phyloP scores from a whole-genome alignment of 331 rosid species.

The Acacia pycnantha region DNA sequence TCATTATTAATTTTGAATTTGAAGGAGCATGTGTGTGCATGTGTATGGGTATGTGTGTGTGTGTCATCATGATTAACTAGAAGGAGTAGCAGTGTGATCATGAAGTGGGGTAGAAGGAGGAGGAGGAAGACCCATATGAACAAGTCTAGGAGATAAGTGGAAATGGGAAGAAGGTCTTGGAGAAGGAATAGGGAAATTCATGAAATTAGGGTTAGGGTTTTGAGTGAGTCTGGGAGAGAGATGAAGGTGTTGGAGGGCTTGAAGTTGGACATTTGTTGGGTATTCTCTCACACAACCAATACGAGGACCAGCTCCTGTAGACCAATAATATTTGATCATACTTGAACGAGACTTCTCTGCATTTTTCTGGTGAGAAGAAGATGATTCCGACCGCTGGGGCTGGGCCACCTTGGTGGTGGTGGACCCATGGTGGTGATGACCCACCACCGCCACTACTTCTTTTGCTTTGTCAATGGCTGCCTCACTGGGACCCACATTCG shows the following conservation, averaged over 20 bases:
- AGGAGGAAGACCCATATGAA: constrained; percentile 60
- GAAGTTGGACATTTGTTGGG: constrained; percentile 49
- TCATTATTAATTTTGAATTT: not conserved
- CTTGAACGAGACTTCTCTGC: constrained; percentile 37
- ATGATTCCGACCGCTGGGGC: not conserved
- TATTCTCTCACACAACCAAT: constrained; percentile 75
- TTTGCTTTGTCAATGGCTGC: constrained; percentile 12
- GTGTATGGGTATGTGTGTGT: not conserved
- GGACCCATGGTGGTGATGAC: constrained; percentile 7
- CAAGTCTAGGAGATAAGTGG: constrained; percentile 67
- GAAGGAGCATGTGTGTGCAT: not conserved
- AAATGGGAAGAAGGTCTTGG: constrained; percentile 66
- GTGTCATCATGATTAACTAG: too few species aligned
- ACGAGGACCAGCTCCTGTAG: constrained; percentile 67
- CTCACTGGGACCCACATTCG: constrained; percentile 4
- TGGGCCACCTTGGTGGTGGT: not conserved
- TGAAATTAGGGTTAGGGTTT: constrained; percentile 7
- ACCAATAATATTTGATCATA: constrained; percentile 51
- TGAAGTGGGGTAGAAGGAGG: constrained; percentile 38
- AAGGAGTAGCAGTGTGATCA: not conserved
- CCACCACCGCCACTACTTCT: not conserved
- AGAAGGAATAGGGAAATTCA: constrained; percentile 60
- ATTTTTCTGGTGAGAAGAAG: constrained; percentile 29
- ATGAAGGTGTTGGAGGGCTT: constrained; percentile 68
- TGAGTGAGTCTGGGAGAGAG: constrained; percentile 45